Percentiles rank a stretch among this genome's conserved stretches.
Conservation (phyloP, 768 basidiomycete species). For the Boletus insuetus region DNA sequence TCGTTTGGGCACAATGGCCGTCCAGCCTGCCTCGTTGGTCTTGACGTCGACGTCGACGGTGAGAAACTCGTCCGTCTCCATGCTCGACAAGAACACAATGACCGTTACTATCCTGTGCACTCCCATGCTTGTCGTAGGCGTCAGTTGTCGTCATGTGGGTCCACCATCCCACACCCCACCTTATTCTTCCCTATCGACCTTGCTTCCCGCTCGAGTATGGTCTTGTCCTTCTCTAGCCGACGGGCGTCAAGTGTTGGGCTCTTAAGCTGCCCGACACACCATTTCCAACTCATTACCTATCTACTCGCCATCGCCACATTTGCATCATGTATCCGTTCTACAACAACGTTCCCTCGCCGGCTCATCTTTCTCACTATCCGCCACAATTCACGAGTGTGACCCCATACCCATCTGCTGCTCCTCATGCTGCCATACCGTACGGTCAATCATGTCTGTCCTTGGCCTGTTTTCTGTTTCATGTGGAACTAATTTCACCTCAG, state of each 20-base stretch:
- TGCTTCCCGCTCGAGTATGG: neutral
- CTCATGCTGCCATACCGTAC: neutral
- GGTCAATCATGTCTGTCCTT: conserved; percentile 10
- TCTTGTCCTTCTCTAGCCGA: conserved; percentile 4
- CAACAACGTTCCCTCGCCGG: neutral
- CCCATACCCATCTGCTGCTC: neutral
- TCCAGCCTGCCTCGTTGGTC: too few relatives aligned
- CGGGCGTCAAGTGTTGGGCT: neutral
- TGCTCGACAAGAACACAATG: conserved; percentile 3
- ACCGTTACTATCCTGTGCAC: neutral
- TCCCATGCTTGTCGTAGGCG: neutral
- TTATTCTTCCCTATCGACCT: conserved; percentile 11
- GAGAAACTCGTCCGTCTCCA: neutral
- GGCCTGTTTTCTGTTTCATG: neutral
- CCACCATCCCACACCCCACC: neutral
- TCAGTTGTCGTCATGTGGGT: neutral
- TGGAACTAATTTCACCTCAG: conserved; percentile 7
- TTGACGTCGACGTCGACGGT: too few relatives aligned
- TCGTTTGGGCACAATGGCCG: too few relatives aligned
- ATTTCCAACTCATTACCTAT: neutral
- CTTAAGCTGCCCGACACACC: neutral
- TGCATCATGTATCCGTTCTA: conserved; percentile 6
- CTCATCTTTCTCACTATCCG: neutral
- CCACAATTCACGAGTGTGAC: neutral
- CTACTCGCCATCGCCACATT: neutral